Percentiles rank a stretch among this genome's conserved stretches.
Conservation (phyloP, 2,329 filamentous ascomycete species). For the Aspergillus thermomutatus region DNA sequence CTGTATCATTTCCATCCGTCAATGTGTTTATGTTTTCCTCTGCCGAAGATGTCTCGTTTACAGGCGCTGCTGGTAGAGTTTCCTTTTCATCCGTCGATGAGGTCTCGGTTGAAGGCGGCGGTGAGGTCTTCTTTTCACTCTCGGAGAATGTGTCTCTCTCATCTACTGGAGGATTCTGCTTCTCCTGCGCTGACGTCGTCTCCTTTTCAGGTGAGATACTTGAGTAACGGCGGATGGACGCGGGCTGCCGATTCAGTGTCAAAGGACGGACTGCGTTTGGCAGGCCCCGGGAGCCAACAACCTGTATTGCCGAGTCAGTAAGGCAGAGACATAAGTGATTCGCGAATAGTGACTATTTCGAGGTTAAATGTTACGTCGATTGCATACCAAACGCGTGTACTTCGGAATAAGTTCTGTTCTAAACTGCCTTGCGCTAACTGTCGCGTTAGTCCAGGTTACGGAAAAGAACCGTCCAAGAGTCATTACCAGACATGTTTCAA, state of each 20-base stretch:
- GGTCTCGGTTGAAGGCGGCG: not conserved
- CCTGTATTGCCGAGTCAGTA: conserved; percentile 3
- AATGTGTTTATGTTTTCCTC: not conserved
- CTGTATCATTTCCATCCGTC: not conserved
- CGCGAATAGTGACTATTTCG: not conserved
- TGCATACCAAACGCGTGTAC: conserved; percentile 8
- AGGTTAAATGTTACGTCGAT: not conserved
- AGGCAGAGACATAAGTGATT: not conserved
- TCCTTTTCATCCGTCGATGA: not conserved
- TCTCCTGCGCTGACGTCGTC: not conserved
- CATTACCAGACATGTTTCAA: conserved; percentile 6
- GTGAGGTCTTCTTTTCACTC: not conserved
- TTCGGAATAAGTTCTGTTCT: conserved; percentile 4
- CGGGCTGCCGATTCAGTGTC: not conserved
- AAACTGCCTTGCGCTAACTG: conserved; percentile 5
- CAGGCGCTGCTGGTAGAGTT: not conserved
- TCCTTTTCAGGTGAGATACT: not conserved
- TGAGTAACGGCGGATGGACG: not conserved
- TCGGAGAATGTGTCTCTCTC: not conserved
- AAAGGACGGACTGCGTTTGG: not conserved
- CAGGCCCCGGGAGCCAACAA: not conserved
- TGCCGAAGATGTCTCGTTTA: not conserved
- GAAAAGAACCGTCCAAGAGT: not conserved
- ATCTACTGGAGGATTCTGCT: not conserved
- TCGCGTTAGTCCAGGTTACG: conserved; percentile 2